Percentiles rank a stretch among this genome's conserved stretches.
phyloP scores from a whole-genome alignment of 139 green algal genomes.

The Dunaliella primolecta region DNA sequence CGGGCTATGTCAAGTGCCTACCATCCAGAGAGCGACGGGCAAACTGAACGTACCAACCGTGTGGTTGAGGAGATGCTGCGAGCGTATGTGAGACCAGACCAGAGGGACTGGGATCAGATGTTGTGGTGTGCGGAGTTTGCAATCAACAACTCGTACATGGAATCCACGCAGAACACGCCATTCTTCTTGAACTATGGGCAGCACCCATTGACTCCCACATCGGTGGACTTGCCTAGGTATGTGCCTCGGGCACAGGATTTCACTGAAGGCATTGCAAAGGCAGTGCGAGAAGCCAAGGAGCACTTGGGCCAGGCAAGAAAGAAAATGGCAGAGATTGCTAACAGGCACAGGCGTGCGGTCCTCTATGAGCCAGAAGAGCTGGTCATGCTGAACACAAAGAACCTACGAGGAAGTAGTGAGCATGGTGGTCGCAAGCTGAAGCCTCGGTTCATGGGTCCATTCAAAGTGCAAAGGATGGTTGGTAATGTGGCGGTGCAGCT shows the following conservation, averaged over 20 bases:
- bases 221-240: neutral
- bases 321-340: neutral
- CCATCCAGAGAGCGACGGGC: conserved; percentile 64
- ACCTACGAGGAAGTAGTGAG: neutral
- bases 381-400: neutral
- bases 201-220: neutral
- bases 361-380: neutral
- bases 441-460: neutral
- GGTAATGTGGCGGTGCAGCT: too few relatives aligned
- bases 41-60: conserved; percentile 61
- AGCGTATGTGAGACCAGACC: conserved; percentile 1
- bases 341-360: neutral
- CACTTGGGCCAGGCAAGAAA: neutral
- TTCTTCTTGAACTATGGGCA: conserved; percentile 8
- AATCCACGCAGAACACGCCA: neutral
- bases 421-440: neutral
- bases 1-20: conserved; percentile 35
- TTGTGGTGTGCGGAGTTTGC: conserved; percentile 13
- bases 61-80: conserved; percentile 54
- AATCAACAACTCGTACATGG: conserved; percentile 28
- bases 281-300: neutral
- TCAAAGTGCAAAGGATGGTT: too few relatives aligned
- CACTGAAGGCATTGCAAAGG: neutral
- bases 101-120: conserved; percentile 24
- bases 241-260: neutral